Evolutionary conservation across 371 early-diverging fungal genomes (phyloP), one percentile per base, ranked within the genome.

Genomic region (Rhizopus arrhizus): DNA sequence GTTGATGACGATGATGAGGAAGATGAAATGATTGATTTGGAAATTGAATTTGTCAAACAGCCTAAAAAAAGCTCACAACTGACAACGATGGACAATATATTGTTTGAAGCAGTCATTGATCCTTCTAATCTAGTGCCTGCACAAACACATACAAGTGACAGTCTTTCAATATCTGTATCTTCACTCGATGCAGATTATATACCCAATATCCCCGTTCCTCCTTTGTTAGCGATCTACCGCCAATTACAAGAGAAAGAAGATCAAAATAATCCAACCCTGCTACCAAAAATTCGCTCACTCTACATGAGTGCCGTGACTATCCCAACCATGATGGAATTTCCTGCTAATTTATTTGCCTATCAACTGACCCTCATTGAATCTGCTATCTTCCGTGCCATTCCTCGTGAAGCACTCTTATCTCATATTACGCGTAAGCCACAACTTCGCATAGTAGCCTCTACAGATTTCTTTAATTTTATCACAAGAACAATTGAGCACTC

Each of bases 401-500:
- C 84, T 6, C 80, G 82, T 1, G 53, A 66, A 6, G 85, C 88
- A 15, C 65, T 91, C 3, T 48, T 88, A 10, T 58, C 70, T 0
- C 90, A 91, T 62, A 84, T 87, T 0, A 77, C 87, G 3, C 79
- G 82, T 16, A 72, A 74, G 12, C 89, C 89, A 0, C 77, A 85
- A 34, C 73, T 78, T 32, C 72, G 78, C 4, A 76, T 91, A 6
- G 82, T 81, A 15, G 85, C 86, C 2, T 84, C 84, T 5, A 85
- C 89, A 11, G 90, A 89, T 53, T 88, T 89, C 67, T 91, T 91
- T 82, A 91, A 91, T 62, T 90, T 86, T 61, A 58, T 89, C 10
- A 87, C 90, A 31, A 78, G 91, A 8, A 58, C 84, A 29, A 82
- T 91, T 40, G 91, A 91, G 63, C 78, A 78, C 51, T 84, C 91